Conservation (phyloP, 805 yeast species). For the Lipomyces spencermartinsiae region DNA sequence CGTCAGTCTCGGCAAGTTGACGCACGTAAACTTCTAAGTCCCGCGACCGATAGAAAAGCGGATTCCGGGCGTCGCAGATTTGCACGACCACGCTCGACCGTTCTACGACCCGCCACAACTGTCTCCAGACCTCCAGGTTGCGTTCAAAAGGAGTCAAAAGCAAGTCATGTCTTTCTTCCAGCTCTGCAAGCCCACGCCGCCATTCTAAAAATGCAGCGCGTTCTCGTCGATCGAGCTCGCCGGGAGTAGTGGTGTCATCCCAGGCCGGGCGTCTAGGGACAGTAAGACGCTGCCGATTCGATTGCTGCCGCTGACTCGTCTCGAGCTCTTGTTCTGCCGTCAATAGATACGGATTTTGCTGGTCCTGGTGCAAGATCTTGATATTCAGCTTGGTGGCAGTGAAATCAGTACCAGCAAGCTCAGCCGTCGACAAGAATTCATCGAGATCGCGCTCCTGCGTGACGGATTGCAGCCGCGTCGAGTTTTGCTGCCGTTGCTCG, state of each 20-base stretch:
- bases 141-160: slow-evolving; percentile 95
- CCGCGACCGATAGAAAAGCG: slow-evolving; percentile 83
- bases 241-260: slow-evolving; percentile 72
- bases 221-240: slow-evolving; percentile 83
- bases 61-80: slow-evolving; percentile 97
- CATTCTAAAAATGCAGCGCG: slow-evolving; percentile 90
- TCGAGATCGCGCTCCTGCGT: slow-evolving; percentile 94
- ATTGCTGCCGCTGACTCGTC: slow-evolving; percentile 64
- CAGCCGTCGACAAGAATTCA: slow-evolving; percentile 94
- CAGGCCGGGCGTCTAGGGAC: slow-evolving; percentile 95
- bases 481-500: slow-evolving; percentile 58
- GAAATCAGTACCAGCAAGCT: slow-evolving; percentile 93
- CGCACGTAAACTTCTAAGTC: slow-evolving; percentile 85
- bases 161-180: slow-evolving; percentile 85
- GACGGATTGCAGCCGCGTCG: slow-evolving; percentile 91
- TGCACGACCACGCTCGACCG: slow-evolving; percentile 93
- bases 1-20: slow-evolving; percentile 60
- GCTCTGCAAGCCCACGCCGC: slow-evolving; percentile 86
- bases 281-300: slow-evolving; percentile 61
- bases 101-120: slow-evolving; percentile 96
- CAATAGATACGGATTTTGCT: slow-evolving; percentile 64
- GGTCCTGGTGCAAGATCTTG: slow-evolving; percentile 73
- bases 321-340: slow-evolving; percentile 65
- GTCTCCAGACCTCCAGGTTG: slow-evolving; percentile 97
- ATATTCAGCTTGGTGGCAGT: slow-evolving; percentile 89